Conservation (phyloP, 2,329 filamentous ascomycete species). For the Calonectria pseudoreteaudii region DNA sequence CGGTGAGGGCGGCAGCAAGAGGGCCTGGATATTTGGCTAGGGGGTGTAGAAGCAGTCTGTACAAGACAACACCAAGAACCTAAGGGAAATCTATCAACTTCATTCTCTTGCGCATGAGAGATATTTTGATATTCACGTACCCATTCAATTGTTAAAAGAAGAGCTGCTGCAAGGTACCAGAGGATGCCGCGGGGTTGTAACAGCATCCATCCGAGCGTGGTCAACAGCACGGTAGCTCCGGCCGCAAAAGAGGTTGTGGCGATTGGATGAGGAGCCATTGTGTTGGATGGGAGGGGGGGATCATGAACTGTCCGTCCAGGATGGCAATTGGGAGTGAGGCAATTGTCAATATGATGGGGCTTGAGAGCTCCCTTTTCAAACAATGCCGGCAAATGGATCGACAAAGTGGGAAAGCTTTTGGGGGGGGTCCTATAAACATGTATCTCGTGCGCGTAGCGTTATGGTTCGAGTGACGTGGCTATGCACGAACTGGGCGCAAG, state of each 20-base stretch:
- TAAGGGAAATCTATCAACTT: not conserved
- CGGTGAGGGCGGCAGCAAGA: not conserved
- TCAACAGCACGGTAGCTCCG: not conserved
- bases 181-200: not conserved
- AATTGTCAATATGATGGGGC: not conserved
- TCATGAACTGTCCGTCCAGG: not conserved
- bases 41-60: not conserved
- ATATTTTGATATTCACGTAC: not conserved
- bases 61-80: not conserved
- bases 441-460: not conserved
- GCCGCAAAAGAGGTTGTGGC: not conserved
- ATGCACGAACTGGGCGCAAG: not conserved
- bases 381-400: not conserved
- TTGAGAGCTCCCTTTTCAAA: not conserved
- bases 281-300: not conserved
- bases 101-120: not conserved
- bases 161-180: not conserved
- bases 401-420: not conserved
- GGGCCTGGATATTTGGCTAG: constrained; percentile 2
- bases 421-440: not conserved
- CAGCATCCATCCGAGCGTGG: not conserved
- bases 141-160: not conserved
- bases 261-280: constrained; percentile 1
- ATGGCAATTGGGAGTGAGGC: not conserved
- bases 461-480: not conserved